Conservation (phyloP, 768 basidiomycete species). For the Lyophyllum semitale region DNA sequence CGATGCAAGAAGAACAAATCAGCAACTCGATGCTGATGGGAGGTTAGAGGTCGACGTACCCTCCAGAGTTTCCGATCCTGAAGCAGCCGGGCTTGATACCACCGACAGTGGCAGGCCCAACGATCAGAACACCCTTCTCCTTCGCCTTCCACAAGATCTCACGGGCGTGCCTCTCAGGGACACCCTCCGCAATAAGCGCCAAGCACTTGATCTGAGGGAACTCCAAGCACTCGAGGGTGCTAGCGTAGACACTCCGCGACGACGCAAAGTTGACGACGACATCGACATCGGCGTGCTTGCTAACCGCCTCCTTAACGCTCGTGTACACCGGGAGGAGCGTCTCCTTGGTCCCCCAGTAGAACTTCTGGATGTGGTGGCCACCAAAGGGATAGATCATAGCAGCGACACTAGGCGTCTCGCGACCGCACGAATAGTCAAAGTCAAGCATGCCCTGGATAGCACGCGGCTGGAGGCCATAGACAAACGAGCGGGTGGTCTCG, state of each 20-base stretch:
- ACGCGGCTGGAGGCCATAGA: slow-evolving; percentile 97
- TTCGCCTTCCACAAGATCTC: slow-evolving; percentile 91
- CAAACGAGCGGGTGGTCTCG: slow-evolving; percentile 90
- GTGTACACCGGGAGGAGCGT: slow-evolving; percentile 98
- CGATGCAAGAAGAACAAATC: slow-evolving; percentile 4
- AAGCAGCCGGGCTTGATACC: slow-evolving; percentile 99
- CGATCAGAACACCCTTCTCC: slow-evolving; percentile 85
- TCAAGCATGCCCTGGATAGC: slow-evolving; percentile 97
- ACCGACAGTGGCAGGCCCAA: slow-evolving; percentile 96
- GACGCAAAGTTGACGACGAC: slow-evolving; percentile 98
- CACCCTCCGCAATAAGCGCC: slow-evolving; percentile 98
- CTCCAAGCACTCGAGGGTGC: slow-evolving; percentile 89
- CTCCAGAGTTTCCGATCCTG: slow-evolving; percentile 99
- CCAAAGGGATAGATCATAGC: slow-evolving; percentile 99
- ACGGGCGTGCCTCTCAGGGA: slow-evolving; percentile 95
- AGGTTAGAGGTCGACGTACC: slow-evolving; percentile 45
- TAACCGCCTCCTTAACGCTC: slow-evolving; percentile 82
- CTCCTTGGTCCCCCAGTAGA: slow-evolving; percentile 99
- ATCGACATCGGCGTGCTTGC: slow-evolving; percentile 96
- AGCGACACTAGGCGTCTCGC: slow-evolving; percentile 87
- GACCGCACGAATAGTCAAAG: slow-evolving; percentile 98
- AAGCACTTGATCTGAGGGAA: slow-evolving; percentile 58
- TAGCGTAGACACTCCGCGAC: slow-evolving; percentile 90
- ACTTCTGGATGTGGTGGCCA: slow-evolving; percentile 99
- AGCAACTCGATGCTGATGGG: not conserved